Conservation (phyloP, 2,329 filamentous ascomycete genomes). For the Dactylellina drechsleri region DNA sequence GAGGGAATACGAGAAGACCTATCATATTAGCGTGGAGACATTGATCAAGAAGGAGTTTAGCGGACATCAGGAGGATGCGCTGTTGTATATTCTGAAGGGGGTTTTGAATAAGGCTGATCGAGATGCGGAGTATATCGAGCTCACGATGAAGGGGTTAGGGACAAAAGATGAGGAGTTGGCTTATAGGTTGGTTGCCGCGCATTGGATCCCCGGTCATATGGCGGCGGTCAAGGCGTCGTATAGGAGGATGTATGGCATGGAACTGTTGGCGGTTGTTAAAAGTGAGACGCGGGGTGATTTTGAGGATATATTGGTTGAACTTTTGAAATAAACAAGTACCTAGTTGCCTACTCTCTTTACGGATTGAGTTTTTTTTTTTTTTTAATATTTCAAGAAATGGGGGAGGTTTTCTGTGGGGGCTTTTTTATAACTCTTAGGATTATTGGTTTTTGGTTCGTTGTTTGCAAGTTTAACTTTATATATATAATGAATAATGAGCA, state of each 20-base stretch:
- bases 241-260: slow-evolving; percentile 74
- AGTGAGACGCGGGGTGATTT: slow-evolving; percentile 90
- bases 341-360: not conserved
- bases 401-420: not conserved
- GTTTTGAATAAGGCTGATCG: slow-evolving; percentile 70
- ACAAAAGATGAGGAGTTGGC: slow-evolving; percentile 86
- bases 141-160: slow-evolving; percentile 83
- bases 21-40: slow-evolving; percentile 74
- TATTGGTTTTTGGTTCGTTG: no score
- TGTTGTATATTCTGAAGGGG: slow-evolving; percentile 77
- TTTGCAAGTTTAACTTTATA: no score
- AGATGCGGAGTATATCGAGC: slow-evolving; percentile 83
- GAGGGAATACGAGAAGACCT: slow-evolving; percentile 77
- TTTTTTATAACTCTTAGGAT: no score
- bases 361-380: not conserved
- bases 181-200: slow-evolving; percentile 76
- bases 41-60: slow-evolving; percentile 85
- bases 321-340: slow-evolving; percentile 57
- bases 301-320: slow-evolving; percentile 76
- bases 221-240: slow-evolving; percentile 82
- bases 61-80: slow-evolving; percentile 88
- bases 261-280: slow-evolving; percentile 75
- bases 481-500: no score
- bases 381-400: not conserved
- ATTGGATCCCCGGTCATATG: slow-evolving; percentile 83